Conservation (phyloP, 768 basidiomycete genomes). For the Erythrobasidium yunnanense region DNA sequence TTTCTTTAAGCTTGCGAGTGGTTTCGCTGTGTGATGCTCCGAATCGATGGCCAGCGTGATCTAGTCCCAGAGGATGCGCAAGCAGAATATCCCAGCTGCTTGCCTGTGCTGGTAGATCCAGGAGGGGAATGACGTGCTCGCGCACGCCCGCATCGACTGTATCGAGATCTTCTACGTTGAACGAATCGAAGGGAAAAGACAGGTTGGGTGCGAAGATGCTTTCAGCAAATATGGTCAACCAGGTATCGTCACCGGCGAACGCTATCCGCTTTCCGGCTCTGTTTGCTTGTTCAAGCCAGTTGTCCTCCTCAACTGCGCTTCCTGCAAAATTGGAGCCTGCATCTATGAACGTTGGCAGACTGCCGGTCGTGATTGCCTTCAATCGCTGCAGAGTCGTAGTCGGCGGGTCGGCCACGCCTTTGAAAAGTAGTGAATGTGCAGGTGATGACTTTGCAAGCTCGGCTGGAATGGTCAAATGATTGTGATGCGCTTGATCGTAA, state of each 20-base stretch:
- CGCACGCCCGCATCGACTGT: slow-evolving; percentile 88
- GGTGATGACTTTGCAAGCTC: slow-evolving; percentile 59
- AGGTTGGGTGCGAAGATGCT: slow-evolving; percentile 48
- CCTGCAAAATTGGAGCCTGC: slow-evolving; percentile 86
- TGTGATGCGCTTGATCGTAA: slow-evolving; percentile 50
- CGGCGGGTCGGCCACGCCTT: slow-evolving; percentile 84
- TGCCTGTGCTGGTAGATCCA: slow-evolving; percentile 40
- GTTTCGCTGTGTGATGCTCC: slow-evolving; percentile 80
- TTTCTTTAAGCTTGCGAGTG: slow-evolving; percentile 72
- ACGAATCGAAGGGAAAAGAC: slow-evolving; percentile 81
- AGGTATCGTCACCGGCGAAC: slow-evolving; percentile 95
- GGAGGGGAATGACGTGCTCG: slow-evolving; percentile 65
- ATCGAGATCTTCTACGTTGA: slow-evolving; percentile 96
- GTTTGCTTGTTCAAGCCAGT: slow-evolving; percentile 62
- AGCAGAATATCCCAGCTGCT: slow-evolving; percentile 71
- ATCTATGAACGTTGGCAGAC: slow-evolving; percentile 88
- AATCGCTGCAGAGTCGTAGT: slow-evolving; percentile 89
- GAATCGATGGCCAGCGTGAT: slow-evolving; percentile 89
- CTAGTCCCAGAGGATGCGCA: slow-evolving; percentile 88
- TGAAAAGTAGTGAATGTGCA: slow-evolving; percentile 68
- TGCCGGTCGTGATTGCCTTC: slow-evolving; percentile 89
- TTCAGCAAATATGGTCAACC: slow-evolving; percentile 74
- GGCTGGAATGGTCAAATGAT: slow-evolving; percentile 65
- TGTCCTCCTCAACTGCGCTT: slow-evolving; percentile 76
- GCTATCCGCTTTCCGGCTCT: slow-evolving; percentile 52